Evolutionary conservation across 108 stramenopile genomes (phyloP).

Genomic region (Ochromonas danica): DNA sequence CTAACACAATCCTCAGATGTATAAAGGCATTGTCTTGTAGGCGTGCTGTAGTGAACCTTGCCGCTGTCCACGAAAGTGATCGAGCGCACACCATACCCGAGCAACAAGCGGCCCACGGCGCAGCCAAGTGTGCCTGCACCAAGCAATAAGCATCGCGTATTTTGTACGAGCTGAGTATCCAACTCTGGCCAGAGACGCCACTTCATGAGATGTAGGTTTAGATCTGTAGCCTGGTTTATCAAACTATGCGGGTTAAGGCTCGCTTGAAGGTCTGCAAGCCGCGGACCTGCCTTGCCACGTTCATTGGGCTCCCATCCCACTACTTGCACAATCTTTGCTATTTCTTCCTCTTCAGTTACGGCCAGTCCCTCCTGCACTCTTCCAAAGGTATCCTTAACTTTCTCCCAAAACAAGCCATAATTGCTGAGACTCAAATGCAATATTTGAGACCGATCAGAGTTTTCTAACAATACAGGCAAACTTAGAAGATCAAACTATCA

Average conservation of each 20-base stretch:
- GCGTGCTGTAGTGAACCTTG: constrained; percentile 88
- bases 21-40: constrained; percentile 93
- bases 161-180: constrained; percentile 70
- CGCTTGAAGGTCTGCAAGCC: constrained; percentile 48
- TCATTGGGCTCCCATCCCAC: constrained; percentile 57
- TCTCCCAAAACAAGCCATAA: not conserved
- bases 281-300: constrained; percentile 56
- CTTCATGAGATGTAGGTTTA: constrained; percentile 96
- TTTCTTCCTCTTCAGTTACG: not conserved
- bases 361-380: not conserved
- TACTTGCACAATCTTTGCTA: not conserved
- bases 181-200: constrained; percentile 90
- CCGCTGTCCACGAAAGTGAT: constrained; percentile 94
- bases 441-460: not conserved
- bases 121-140: constrained; percentile 98
- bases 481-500: not conserved
- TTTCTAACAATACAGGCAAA: not conserved
- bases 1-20: constrained; percentile 76
- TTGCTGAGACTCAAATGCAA: not conserved
- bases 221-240: constrained; percentile 78
- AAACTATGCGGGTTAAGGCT: constrained; percentile 49
- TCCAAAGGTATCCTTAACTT: not conserved
- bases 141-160: constrained; percentile 76
- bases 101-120: constrained; percentile 77
- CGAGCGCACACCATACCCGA: constrained; percentile 93